These are phyloP conservation scores for Crithidia expoeki DNA, from an alignment of 208 protist genomes.

Conservation along the genomic window DNA sequence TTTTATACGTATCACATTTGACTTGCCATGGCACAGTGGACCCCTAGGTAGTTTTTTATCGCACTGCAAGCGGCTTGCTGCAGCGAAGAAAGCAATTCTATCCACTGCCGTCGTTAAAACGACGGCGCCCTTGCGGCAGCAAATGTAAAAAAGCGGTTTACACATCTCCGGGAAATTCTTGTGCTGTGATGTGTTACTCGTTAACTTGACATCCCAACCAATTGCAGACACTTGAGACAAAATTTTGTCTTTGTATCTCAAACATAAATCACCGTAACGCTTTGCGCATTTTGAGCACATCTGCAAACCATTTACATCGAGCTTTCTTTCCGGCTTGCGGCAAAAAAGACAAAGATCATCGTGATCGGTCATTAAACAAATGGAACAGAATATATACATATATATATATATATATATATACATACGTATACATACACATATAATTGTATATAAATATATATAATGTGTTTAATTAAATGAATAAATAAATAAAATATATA, in stretches of 20 bases:
- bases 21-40: too few relatives aligned
- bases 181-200: conserved; percentile 8
- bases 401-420: too few relatives aligned
- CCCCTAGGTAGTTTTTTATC: background rate
- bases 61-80: conserved; percentile 22
- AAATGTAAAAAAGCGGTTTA: conserved; percentile 29
- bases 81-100: conserved; percentile 26
- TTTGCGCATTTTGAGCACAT: conserved; percentile 22
- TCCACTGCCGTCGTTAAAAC: conserved; percentile 27
- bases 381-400: too few relatives aligned
- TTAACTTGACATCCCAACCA: conserved; percentile 16
- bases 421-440: too few relatives aligned
- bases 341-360: conserved; percentile 23
- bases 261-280: conserved; percentile 22
- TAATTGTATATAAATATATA: too few relatives aligned
- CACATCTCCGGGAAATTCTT: conserved; percentile 9
- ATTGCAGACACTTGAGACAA: background rate
- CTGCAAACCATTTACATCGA: conserved; percentile 2
- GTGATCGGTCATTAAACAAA: background rate
- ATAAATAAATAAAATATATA: too few relatives aligned
- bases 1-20: too few relatives aligned
- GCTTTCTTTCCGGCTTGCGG: conserved; percentile 6
- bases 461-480: too few relatives aligned
- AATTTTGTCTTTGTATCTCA: conserved; percentile 9
- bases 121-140: conserved; percentile 13